These are phyloP conservation scores for Cystoderma amianthinum DNA, from an alignment of 768 basidiomycete genomes.

Conservation along the genomic window DNA sequence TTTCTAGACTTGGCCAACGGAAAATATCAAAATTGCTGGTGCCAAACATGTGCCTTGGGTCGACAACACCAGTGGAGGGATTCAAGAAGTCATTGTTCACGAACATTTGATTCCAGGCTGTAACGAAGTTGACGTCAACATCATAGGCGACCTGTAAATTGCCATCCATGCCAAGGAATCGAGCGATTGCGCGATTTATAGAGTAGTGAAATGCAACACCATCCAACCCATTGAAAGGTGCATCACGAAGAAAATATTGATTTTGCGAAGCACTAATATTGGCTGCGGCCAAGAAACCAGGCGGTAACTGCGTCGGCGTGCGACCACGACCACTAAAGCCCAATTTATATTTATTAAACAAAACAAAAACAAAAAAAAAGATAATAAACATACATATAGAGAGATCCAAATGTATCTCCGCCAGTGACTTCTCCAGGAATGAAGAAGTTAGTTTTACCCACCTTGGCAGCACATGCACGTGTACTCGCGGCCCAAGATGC, in stretches of 20 bases:
- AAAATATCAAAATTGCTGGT: constrained; percentile 94
- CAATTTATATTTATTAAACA: neutral
- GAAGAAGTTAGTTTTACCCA: constrained; percentile 84
- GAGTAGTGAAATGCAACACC: constrained; percentile 91
- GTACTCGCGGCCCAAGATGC: constrained; percentile 70
- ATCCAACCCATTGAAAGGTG: constrained; percentile 59
- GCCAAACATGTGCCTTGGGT: constrained; percentile 87
- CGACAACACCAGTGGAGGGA: constrained; percentile 50
- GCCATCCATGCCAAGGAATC: constrained; percentile 95
- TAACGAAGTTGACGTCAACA: constrained; percentile 73
- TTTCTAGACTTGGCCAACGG: constrained; percentile 86
- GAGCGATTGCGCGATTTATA: constrained; percentile 77
- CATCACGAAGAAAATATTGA: constrained; percentile 76
- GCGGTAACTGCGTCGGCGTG: constrained; percentile 63
- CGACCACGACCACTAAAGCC: constrained; percentile 81
- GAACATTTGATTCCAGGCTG: constrained; percentile 90
- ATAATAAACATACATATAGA: constrained; percentile 62
- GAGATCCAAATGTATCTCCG: constrained; percentile 82
- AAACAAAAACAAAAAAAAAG: neutral
- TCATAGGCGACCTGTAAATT: constrained; percentile 90
- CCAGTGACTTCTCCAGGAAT: constrained; percentile 94
- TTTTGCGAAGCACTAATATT: constrained; percentile 54
- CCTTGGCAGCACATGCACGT: constrained; percentile 59
- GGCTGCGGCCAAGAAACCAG: constrained; percentile 61
- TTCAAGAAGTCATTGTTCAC: constrained; percentile 86